phyloP scores from a whole-genome alignment of 208 protist species.

The Vickermania ingenoplastis region DNA sequence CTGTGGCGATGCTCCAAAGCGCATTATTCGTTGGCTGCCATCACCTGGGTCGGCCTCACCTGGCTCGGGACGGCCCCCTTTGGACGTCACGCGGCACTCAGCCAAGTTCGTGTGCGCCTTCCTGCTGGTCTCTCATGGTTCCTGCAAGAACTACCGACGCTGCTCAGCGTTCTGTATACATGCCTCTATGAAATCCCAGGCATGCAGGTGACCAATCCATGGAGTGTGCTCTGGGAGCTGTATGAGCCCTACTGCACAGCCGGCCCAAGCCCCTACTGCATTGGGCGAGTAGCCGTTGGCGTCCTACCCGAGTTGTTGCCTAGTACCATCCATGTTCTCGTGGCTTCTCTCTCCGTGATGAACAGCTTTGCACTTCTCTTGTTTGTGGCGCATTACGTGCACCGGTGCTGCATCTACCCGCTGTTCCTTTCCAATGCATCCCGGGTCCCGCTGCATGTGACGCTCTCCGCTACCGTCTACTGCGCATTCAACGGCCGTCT shows the following conservation, averaged over 20 bases:
- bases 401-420: constrained; percentile 61
- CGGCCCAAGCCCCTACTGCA: neutral
- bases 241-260: neutral
- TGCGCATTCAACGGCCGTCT: constrained; percentile 72
- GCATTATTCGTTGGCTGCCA: neutral
- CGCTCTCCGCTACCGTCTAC: constrained; percentile 49
- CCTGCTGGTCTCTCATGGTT: constrained; percentile 44
- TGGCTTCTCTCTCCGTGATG: constrained; percentile 8
- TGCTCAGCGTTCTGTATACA: constrained; percentile 57
- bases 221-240: neutral
- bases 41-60: neutral
- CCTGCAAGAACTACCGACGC: constrained; percentile 62
- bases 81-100: constrained; percentile 1
- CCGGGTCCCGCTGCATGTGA: constrained; percentile 42
- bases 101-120: constrained; percentile 10
- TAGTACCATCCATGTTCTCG: constrained; percentile 10
- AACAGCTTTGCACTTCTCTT: constrained; percentile 29
- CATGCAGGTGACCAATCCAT: neutral
- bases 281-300: constrained; percentile 2
- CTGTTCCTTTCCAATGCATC: constrained; percentile 22
- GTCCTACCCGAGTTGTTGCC: constrained; percentile 5
- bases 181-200: constrained; percentile 39
- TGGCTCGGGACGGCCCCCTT: neutral
- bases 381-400: constrained; percentile 67
- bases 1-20: neutral